Evolutionary conservation across 306 rosid genomes (phyloP).

Genomic region (Dicorynia guianensis): DNA sequence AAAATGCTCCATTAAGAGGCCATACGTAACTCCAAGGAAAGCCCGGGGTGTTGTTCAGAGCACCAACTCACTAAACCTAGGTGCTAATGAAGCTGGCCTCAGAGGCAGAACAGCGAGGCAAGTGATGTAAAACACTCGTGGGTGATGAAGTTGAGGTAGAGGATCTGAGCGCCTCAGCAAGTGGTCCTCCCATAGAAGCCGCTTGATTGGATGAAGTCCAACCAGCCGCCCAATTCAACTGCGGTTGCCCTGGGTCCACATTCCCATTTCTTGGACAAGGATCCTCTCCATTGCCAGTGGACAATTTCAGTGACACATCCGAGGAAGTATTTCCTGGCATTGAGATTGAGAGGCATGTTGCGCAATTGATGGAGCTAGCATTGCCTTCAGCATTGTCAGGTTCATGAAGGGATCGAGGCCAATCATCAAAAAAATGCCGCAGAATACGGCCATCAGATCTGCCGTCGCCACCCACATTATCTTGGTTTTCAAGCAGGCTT

Average conservation of each 20-base stretch:
- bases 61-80: conserved; percentile 30
- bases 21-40: background rate
- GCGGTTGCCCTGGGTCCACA: conserved; percentile 54
- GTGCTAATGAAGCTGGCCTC: conserved; percentile 67
- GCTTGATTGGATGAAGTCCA: conserved; percentile 72
- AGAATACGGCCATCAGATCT: conserved; percentile 73
- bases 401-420: conserved; percentile 80
- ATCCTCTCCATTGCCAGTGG: conserved; percentile 68
- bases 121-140: conserved; percentile 81
- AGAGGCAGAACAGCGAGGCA: conserved; percentile 63
- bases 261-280: conserved; percentile 48
- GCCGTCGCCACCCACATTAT: conserved; percentile 54
- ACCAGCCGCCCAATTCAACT: conserved; percentile 71
- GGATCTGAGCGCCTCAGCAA: conserved; percentile 91
- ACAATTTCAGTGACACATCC: conserved; percentile 82
- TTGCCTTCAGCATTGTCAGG: conserved; percentile 54
- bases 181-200: conserved; percentile 96
- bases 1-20: background rate
- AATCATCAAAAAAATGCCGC: conserved; percentile 92
- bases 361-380: conserved; percentile 45
- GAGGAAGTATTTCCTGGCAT: conserved; percentile 67
- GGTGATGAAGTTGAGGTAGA: conserved; percentile 78
- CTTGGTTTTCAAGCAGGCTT: conserved; percentile 43
- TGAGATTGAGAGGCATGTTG: conserved; percentile 79
- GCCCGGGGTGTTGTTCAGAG: background rate